Base-by-base conservation (phyloP, 1,284 basidiomycete species). In the Bondarzewia mesenterica region DNA sequence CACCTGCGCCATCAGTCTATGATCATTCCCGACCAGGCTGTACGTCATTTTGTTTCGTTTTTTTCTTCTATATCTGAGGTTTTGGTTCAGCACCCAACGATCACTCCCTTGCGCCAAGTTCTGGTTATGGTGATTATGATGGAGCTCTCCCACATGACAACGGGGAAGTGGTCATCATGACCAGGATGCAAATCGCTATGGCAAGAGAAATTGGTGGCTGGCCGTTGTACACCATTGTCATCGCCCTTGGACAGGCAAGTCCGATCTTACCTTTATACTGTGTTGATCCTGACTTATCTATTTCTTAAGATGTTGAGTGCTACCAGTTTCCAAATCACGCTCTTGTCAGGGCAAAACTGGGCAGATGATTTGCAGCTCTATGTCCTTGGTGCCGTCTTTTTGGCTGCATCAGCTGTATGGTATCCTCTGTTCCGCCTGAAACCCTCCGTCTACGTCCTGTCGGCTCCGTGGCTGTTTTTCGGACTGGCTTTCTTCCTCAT, bases 301-400 rank as follows among this genome's bases (percentile, higher is more conserved):
- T n/a, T n/a, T n/a, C n/a, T 41, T 5, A 51, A 84, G 76, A 88
- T 89, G 81, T 63, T 89, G 54, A 81, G 82, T 52, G 85, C 87
- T 35, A 93, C 91, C n/a, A 93, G 91, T 62, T 95, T 94, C 80
- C 92, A 95, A 68, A 86, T 94, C 58, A 93, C 89, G 20, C 70
- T 94, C 23, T 74, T 94, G 32, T 85, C 88, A 21, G 92, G 92
- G 48, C 80, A 84, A 58, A 92, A 89, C 59, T 90, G 82, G 66
- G 82, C 91, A 61, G 79, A 82, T 51, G 74, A 86, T 57, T 57
- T 88, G 27, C 87, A 93, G 61, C 75, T 93, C n/a, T 95, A 94
- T 62, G 89, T 94, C 47, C 80, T 95, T 22, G 88, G 91, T 49
- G 80, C 77, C 52, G 75, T 95, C 55, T 94, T 94, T 73, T 70